These are phyloP conservation scores for Lactarius sp. DNA, from an alignment of 768 basidiomycete genomes.

Conservation along the genomic window DNA sequence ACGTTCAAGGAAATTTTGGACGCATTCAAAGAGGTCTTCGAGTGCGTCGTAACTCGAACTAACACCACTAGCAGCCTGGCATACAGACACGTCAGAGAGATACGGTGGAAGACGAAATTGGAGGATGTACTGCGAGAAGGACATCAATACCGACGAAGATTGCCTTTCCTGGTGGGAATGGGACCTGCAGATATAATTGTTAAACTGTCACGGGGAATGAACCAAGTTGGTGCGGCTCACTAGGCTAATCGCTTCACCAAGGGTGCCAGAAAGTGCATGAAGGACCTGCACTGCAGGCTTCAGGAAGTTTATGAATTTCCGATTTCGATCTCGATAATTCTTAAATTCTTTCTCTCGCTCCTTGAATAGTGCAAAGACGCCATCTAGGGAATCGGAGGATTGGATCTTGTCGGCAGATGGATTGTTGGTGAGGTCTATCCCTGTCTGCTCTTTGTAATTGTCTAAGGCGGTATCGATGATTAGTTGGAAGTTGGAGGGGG, in stretches of 20 bases:
- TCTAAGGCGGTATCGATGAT: neutral
- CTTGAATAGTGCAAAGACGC: neutral
- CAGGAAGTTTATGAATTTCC: conserved; percentile 6
- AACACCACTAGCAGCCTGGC: conserved; percentile 1
- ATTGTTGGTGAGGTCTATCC: conserved; percentile 4
- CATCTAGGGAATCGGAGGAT: neutral
- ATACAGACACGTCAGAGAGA: neutral
- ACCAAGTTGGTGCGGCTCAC: neutral
- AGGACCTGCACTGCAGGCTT: conserved; percentile 5
- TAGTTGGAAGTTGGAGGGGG: neutral
- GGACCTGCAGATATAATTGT: neutral
- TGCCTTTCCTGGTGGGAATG: neutral
- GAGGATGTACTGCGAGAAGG: neutral
- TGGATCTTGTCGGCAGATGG: neutral
- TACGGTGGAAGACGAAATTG: no score
- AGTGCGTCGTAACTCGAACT: conserved; percentile 2
- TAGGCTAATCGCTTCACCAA: neutral
- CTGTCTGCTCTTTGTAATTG: conserved; percentile 10
- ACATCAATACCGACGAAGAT: conserved; percentile 12
- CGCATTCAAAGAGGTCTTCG: neutral
- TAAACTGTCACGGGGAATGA: neutral
- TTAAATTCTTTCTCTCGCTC: conserved; percentile 6
- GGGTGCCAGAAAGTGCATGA: neutral
- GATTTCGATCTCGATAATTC: conserved; percentile 13
- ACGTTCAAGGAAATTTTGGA: conserved; percentile 1